phyloP scores from a whole-genome alignment of 257 asterid genomes.

The Penstemon davidsonii region DNA sequence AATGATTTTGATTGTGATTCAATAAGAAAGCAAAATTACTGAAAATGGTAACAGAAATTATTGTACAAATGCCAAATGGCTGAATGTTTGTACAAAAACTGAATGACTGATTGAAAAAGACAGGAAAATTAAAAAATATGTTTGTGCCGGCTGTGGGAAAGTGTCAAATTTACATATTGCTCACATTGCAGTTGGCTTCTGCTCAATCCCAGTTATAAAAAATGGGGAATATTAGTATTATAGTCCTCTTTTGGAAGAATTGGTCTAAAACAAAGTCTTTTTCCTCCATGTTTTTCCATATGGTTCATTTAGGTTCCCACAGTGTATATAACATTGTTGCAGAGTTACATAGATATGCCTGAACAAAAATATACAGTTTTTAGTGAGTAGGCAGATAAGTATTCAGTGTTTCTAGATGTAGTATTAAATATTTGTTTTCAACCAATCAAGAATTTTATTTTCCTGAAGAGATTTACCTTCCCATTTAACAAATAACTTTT shows the following conservation, averaged over 20 bases:
- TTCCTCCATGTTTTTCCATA: conserved; percentile 1
- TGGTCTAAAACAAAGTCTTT: conserved; percentile 10
- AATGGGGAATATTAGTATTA: not conserved
- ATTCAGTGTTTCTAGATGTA: not conserved
- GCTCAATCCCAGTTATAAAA: not conserved
- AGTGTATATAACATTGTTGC: not conserved
- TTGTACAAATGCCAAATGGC: conserved; percentile 1
- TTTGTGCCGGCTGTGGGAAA: conserved; percentile 24
- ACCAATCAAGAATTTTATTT: not conserved
- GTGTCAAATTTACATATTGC: conserved; percentile 7
- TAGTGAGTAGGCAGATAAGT: not conserved
- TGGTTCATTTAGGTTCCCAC: conserved; percentile 4
- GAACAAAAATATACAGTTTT: not conserved
- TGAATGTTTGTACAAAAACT: conserved; percentile 3
- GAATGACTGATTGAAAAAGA: not conserved
- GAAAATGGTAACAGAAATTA: not conserved
- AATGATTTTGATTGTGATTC: conserved; percentile 1
- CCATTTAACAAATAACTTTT: too few species aligned
- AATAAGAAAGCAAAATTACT: not conserved
- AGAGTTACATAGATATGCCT: not conserved
- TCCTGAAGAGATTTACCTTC: too few species aligned
- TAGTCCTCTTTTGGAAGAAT: not conserved
- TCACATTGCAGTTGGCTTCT: not conserved
- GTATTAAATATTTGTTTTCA: too few species aligned
- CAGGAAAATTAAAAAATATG: not conserved